Percentiles rank a stretch among this genome's conserved stretches.
phyloP scores from a whole-genome alignment of 306 rosid species.

The Fagus crenata region DNA sequence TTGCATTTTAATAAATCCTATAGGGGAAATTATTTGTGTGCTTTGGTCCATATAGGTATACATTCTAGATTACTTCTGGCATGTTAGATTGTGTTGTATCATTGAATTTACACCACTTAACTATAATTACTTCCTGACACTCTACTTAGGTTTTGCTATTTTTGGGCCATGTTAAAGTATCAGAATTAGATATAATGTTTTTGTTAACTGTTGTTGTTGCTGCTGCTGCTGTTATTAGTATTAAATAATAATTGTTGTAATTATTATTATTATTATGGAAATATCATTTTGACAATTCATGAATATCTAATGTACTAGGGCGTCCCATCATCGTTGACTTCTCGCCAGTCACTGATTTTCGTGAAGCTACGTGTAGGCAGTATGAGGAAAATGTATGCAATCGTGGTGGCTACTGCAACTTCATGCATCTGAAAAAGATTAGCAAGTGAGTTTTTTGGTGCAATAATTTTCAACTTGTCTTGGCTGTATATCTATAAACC shows the following conservation, averaged over 20 bases:
- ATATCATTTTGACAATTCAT: conserved; percentile 23
- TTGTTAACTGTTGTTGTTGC: neutral
- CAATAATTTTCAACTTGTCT: neutral
- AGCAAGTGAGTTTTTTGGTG: conserved; percentile 54
- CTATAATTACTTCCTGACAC: neutral
- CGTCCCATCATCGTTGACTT: conserved; percentile 96
- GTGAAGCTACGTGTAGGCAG: conserved; percentile 99
- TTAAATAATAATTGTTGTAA: too few species aligned
- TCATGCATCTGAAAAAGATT: conserved; percentile 96
- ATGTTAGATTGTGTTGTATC: neutral
- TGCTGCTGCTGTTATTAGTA: too few species aligned
- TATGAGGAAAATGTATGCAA: conserved; percentile 97
- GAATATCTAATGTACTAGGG: conserved; percentile 43
- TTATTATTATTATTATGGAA: neutral
- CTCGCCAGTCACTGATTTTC: conserved; percentile 97
- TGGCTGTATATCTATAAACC: neutral
- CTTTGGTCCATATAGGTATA: neutral
- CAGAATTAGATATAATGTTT: neutral
- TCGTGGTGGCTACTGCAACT: conserved; percentile 98
- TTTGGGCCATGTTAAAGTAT: neutral
- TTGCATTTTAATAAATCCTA: neutral
- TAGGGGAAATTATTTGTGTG: neutral
- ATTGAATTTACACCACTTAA: neutral
- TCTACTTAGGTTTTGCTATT: too few species aligned
- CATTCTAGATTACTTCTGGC: conserved; percentile 3